Evolutionary conservation across 2,329 filamentous ascomycete species (phyloP), one percentile per base, ranked within the genome.

Genomic region (Stagonosporopsis cucurbitacearum): DNA sequence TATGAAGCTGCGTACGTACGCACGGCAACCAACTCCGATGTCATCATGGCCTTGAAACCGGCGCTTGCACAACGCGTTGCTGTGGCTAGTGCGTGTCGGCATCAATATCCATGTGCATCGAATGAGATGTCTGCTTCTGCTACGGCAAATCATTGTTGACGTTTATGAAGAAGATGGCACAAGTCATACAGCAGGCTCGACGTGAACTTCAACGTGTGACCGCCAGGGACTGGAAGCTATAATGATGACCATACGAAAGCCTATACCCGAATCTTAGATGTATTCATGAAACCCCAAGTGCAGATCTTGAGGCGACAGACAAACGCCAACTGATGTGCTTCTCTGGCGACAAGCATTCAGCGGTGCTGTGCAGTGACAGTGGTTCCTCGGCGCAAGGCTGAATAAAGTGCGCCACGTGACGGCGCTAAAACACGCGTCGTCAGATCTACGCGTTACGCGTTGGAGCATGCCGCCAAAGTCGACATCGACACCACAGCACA

Each of bases 391-490:
- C 48, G 40, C 23, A 44, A 26, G 48, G 39, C 41, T 44, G 40
- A 11, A 13, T 30, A 30, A 32, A 40, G 45, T 26, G 23, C 13
- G 12, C 3, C 63, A 65, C 63, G 66, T 65, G 66, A 61, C 30
- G 12, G 8, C 30, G 35, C 50, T 63, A 60, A 62, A 66, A 33
- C 51, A 36, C 41, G 50, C 40, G 50, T 60, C 13, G 30, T 15
- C 30, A 15, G 30, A 32, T 32, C 30, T 12, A 37, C 57, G 67
- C 70, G 67, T 74, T 52, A 19, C 4, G 33, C n/a, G 5, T 3
- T 9, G 8, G n/a, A 39, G 46, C 53, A 20, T 60, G 66, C 59
- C 58, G 52, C 48, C 51, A 54, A 58, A 44, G 52, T 44, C 55
- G 42, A 53, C 43, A 23, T 9, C 42, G 30, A 32, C 22, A 26